Percentiles rank a stretch among this genome's conserved stretches.
These are phyloP conservation scores for Xerophyta viscosa DNA, from an alignment of 106 monocot genomes.

Conservation along the genomic window DNA sequence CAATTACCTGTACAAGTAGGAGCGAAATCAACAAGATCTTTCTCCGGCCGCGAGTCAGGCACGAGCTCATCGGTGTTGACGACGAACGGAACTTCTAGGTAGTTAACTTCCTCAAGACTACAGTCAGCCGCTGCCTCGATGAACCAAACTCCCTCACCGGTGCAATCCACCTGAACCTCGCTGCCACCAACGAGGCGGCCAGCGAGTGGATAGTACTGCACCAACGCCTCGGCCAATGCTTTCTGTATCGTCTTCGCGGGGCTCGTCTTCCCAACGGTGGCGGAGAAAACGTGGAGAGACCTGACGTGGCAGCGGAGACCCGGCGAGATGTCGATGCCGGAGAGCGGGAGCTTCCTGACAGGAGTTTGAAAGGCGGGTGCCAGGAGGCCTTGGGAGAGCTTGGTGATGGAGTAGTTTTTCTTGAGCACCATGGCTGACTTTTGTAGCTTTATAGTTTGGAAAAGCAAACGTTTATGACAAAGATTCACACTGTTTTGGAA, in stretches of 20 bases:
- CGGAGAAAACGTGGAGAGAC: conserved; percentile 1
- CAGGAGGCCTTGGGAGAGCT: background rate
- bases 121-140: conserved; percentile 31
- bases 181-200: background rate
- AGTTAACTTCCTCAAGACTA: conserved; percentile 25
- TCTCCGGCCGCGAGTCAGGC: conserved; percentile 7
- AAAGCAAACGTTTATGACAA: no score
- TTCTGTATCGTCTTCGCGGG: conserved; percentile 1
- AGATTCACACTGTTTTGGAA: no score
- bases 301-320: background rate
- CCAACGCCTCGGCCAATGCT: conserved; percentile 1
- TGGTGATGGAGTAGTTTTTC: background rate
- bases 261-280: no score
- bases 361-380: background rate
- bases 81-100: conserved; percentile 28
- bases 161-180: conserved; percentile 23
- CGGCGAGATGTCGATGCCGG: background rate
- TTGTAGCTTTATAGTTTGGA: no score
- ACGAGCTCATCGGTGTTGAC: conserved; percentile 20
- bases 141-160: conserved; percentile 40
- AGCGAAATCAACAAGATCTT: conserved; percentile 9
- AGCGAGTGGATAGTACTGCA: conserved; percentile 1
- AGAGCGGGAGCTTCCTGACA: background rate
- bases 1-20: no score
- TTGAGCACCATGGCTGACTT: no score